Evolutionary conservation across 441 rosid species (phyloP).

Genomic region (Sinapis alba): DNA sequence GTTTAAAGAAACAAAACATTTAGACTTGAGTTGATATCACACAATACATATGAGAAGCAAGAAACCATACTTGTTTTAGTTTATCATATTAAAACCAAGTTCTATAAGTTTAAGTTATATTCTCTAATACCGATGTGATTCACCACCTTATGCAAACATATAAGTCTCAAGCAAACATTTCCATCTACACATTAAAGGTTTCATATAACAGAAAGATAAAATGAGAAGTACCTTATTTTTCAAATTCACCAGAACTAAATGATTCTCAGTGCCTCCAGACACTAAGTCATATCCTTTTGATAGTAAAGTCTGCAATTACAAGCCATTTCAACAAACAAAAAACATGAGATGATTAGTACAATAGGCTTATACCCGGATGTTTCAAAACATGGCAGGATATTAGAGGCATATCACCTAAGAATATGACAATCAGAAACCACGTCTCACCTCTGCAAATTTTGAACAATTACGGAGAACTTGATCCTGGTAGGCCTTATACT

Average conservation of each 20-base stretch:
- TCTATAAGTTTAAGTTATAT: background rate
- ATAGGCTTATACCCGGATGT: background rate
- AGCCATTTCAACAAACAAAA: slow-evolving; percentile 8
- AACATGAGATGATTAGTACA: slow-evolving; percentile 14
- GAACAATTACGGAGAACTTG: slow-evolving; percentile 88
- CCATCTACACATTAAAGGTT: background rate
- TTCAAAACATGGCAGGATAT: slow-evolving; percentile 10
- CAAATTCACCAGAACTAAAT: slow-evolving; percentile 86
- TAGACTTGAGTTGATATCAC: background rate
- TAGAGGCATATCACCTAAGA: slow-evolving; percentile 13
- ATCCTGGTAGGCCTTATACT: slow-evolving; percentile 90
- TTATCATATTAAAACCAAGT: background rate
- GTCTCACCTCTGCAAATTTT: slow-evolving; percentile 76
- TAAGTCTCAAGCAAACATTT: background rate
- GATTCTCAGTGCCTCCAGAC: slow-evolving; percentile 97
- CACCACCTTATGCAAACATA: background rate
- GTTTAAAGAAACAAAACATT: slow-evolving; percentile 2
- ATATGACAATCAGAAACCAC: slow-evolving; percentile 2
- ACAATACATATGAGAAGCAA: background rate
- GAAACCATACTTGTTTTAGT: background rate
- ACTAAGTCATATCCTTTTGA: slow-evolving; percentile 85
- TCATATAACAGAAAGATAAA: background rate
- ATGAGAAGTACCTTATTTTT: slow-evolving; percentile 66
- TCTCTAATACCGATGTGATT: slow-evolving; percentile 5
- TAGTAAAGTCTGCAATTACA: slow-evolving; percentile 65